These are phyloP conservation scores for Verruconis gallopava DNA, from an alignment of 2,329 filamentous ascomycete genomes.

Conservation along the genomic window DNA sequence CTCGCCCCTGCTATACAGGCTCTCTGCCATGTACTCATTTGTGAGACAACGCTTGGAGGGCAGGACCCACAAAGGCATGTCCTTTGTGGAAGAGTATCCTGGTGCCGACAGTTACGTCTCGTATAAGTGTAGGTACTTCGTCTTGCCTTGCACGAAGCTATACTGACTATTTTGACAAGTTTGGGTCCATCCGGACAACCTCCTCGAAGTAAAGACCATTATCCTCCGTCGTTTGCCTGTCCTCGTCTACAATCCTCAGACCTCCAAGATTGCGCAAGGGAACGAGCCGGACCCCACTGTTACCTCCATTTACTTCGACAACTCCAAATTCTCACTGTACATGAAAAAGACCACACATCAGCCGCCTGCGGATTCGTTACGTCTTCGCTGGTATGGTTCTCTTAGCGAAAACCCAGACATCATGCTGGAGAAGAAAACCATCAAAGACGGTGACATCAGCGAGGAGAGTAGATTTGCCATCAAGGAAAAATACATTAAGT, in stretches of 20 bases:
- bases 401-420: slow-evolving; percentile 68
- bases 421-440: slow-evolving; percentile 77
- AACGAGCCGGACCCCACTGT: slow-evolving; percentile 72
- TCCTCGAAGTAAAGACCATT: slow-evolving; percentile 92
- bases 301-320: slow-evolving; percentile 95
- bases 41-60: slow-evolving; percentile 72
- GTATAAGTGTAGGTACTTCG: slow-evolving; percentile 57
- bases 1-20: slow-evolving; percentile 70
- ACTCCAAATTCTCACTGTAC: slow-evolving; percentile 72
- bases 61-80: slow-evolving; percentile 30
- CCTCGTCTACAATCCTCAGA: slow-evolving; percentile 82
- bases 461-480: slow-evolving; percentile 70
- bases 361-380: slow-evolving; percentile 65
- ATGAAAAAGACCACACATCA: slow-evolving; percentile 67
- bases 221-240: slow-evolving; percentile 84
- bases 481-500: slow-evolving; percentile 87
- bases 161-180: slow-evolving; percentile 38
- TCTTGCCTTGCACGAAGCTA: background rate
- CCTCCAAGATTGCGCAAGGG: slow-evolving; percentile 68
- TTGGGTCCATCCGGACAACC: slow-evolving; percentile 92
- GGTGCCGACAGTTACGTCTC: slow-evolving; percentile 60
- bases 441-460: slow-evolving; percentile 62
- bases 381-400: slow-evolving; percentile 85
- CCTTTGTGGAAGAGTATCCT: slow-evolving; percentile 28
- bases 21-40: slow-evolving; percentile 94